phyloP scores from a whole-genome alignment of 805 yeast genomes.

The Kockiozyma suomiensis region DNA sequence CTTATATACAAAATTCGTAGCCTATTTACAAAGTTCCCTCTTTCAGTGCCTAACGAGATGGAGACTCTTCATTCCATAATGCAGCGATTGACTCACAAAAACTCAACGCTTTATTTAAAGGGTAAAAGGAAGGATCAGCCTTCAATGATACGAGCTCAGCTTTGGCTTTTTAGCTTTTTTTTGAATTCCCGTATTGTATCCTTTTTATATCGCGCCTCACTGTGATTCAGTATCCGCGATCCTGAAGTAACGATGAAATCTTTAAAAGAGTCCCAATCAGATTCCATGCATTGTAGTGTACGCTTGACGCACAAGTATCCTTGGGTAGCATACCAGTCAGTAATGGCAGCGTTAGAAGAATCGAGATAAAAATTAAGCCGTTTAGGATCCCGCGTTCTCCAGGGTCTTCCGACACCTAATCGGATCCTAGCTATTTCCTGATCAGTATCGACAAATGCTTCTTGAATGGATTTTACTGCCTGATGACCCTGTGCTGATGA shows the following conservation, averaged over 20 bases:
- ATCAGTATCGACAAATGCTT: background rate
- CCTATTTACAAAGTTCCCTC: too few relatives aligned
- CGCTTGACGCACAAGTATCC: background rate
- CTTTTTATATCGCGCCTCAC: too few relatives aligned
- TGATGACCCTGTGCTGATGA: background rate
- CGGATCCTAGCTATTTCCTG: background rate
- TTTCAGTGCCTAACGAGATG: too few relatives aligned
- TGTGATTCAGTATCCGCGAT: too few relatives aligned
- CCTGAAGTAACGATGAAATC: background rate
- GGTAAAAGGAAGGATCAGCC: too few relatives aligned
- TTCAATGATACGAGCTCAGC: background rate
- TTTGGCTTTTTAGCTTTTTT: too few relatives aligned
- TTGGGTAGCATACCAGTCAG: background rate
- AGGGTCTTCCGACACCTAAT: background rate
- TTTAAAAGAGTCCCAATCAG: conserved; percentile 1
- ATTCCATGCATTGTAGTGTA: background rate
- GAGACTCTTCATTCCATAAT: too few relatives aligned
- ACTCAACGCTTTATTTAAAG: too few relatives aligned
- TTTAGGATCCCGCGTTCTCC: background rate
- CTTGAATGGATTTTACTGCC: background rate
- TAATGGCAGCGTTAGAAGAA: too few relatives aligned
- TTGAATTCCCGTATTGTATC: too few relatives aligned
- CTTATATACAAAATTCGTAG: too few relatives aligned
- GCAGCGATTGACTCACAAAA: too few relatives aligned
- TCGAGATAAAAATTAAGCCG: background rate